Percentiles rank a stretch among this genome's conserved stretches.
These are phyloP conservation scores for Sphaerostilbella broomeana DNA, from an alignment of 2,329 filamentous ascomycete species.

Conservation along the genomic window DNA sequence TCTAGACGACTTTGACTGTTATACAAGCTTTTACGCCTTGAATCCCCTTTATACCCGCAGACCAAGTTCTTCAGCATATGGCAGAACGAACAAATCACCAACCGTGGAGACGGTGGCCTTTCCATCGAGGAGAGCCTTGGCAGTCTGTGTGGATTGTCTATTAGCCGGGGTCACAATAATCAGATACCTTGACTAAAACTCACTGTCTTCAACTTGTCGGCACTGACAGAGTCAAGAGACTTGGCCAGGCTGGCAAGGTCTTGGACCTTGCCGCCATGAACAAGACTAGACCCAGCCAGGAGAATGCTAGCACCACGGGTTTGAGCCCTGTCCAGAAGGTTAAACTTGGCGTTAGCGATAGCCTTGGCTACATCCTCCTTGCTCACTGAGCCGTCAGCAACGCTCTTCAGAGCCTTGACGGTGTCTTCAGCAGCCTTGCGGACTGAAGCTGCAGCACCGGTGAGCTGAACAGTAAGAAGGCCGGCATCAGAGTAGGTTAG, in stretches of 20 bases:
- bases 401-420: constrained; percentile 74
- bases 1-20: constrained; percentile 38
- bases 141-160: constrained; percentile 52
- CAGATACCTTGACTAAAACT: constrained; percentile 30
- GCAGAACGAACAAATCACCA: constrained; percentile 84
- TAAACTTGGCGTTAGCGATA: constrained; percentile 87
- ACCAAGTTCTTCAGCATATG: constrained; percentile 89
- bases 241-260: constrained; percentile 76
- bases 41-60: constrained; percentile 71
- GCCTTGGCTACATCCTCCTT: constrained; percentile 90
- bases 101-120: constrained; percentile 87
- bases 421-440: constrained; percentile 67
- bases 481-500: constrained; percentile 89
- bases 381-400: constrained; percentile 67
- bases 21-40: constrained; percentile 32
- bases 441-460: constrained; percentile 66
- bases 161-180: constrained; percentile 20
- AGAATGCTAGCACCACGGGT: constrained; percentile 71
- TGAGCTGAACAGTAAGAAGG: constrained; percentile 76
- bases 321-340: constrained; percentile 76
- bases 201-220: constrained; percentile 80
- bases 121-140: constrained; percentile 77
- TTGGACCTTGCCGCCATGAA: constrained; percentile 75
- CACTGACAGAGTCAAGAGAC: constrained; percentile 71
- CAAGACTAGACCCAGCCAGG: constrained; percentile 74